Percentiles rank a stretch among this genome's conserved stretches.
These are phyloP conservation scores for Globisporangium rhizosaccharum DNA, from an alignment of 352 stramenopile species.

Conservation along the genomic window DNA sequence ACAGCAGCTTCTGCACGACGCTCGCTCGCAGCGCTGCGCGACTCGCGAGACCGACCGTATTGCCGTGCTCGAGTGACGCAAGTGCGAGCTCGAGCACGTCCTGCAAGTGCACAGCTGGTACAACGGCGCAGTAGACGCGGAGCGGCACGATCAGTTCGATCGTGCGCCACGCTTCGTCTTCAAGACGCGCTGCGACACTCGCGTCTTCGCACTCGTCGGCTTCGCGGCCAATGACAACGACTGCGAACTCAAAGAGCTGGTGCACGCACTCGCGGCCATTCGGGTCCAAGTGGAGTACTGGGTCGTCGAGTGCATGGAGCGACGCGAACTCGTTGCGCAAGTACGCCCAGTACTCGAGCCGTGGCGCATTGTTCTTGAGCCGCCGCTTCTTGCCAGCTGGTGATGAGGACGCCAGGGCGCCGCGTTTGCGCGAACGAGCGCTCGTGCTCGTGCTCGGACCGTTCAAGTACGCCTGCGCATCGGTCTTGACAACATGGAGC, in stretches of 20 bases:
- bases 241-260: slow-evolving; percentile 53
- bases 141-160: slow-evolving; percentile 48
- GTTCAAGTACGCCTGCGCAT: slow-evolving; percentile 40
- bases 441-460: neutral
- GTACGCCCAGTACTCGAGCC: slow-evolving; percentile 51
- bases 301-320: slow-evolving; percentile 39
- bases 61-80: slow-evolving; percentile 34
- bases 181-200: slow-evolving; percentile 25
- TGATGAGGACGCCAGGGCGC: neutral
- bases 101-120: slow-evolving; percentile 43
- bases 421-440: neutral
- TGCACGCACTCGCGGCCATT: slow-evolving; percentile 61
- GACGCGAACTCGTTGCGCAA: slow-evolving; percentile 55
- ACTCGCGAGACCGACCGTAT: slow-evolving; percentile 2
- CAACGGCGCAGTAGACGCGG: slow-evolving; percentile 63
- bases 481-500: slow-evolving; percentile 39
- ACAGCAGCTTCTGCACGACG: slow-evolving; percentile 41
- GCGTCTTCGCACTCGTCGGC: slow-evolving; percentile 23
- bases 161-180: slow-evolving; percentile 65
- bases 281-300: slow-evolving; percentile 62
- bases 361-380: slow-evolving; percentile 24
- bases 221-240: slow-evolving; percentile 39
- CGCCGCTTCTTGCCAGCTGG: slow-evolving; percentile 22
- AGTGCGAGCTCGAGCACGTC: slow-evolving; percentile 55
- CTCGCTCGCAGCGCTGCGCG: slow-evolving; percentile 19